phyloP scores from a whole-genome alignment of 768 basidiomycete genomes.

The Pulveroboletus sp. region DNA sequence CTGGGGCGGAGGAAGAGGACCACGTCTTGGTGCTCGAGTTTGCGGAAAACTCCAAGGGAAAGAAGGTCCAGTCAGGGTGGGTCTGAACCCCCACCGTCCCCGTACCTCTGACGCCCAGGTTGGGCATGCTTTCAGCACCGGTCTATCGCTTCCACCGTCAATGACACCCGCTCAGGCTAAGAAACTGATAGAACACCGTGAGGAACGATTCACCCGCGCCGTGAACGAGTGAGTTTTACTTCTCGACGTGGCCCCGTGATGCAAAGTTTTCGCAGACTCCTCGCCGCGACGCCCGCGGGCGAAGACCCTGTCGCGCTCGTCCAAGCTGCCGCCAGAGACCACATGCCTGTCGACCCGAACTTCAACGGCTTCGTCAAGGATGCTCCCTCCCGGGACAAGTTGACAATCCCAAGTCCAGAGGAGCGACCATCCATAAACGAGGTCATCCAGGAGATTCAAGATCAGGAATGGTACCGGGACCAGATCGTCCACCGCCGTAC shows the following conservation, averaged over 20 bases:
- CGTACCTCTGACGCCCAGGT: too few species aligned
- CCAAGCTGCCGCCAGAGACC: constrained; percentile 61
- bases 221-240: constrained; percentile 56
- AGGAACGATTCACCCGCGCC: constrained; percentile 58
- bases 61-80: constrained; percentile 28
- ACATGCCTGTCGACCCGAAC: constrained; percentile 65
- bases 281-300: constrained; percentile 44
- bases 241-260: not conserved
- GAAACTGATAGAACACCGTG: constrained; percentile 68
- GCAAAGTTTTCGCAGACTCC: constrained; percentile 41
- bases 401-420: constrained; percentile 38
- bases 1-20: constrained; percentile 34
- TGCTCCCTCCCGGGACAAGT: constrained; percentile 4
- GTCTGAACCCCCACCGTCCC: too few species aligned
- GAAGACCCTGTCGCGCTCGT: constrained; percentile 65
- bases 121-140: constrained; percentile 13
- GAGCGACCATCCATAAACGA: constrained; percentile 55
- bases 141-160: constrained; percentile 28
- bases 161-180: constrained; percentile 57
- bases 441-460: constrained; percentile 54
- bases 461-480: constrained; percentile 61
- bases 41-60: constrained; percentile 40
- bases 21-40: constrained; percentile 53
- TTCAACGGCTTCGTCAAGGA: not conserved
- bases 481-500: constrained; percentile 63